Evolutionary conservation across 805 yeast genomes (phyloP), one percentile per base, ranked within the genome.

Genomic region (Lachancea mirantina): DNA sequence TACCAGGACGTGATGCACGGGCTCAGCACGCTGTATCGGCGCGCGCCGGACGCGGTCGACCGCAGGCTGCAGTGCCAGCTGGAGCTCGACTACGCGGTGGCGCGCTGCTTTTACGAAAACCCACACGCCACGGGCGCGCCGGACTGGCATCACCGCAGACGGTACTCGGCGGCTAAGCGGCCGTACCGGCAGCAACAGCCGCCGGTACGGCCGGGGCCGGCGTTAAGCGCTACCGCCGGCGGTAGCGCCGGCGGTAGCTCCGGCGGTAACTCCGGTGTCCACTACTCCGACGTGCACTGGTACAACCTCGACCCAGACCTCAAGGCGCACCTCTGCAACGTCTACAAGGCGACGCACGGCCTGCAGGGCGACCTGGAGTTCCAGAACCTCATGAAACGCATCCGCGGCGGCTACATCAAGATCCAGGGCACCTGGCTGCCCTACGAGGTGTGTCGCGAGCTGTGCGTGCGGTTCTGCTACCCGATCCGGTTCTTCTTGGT

Each of bases 361-460:
- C 41, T 42, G 8, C 18, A 45, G 10, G 34, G 36, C 16, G 27
- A 43, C 13, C 33, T 47, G 15, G 38, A 41, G n/a, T 38, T 52
- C 11, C 35, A 43, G 8, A 41, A 42, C 21, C 42, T 56, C 9
- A 50, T 63, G 20, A 74, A 74, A 46, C 70, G 95, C 31, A 84
- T 87, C 10, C 65, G 96, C 35, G 96, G 96, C 28, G 96, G 96
- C 2, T 84, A 76, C 48, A 68, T 87, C 43, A 85, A 85, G 63
- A 84, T 88, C 43, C 96, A 87, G 61, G 96, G 96, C 4, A 84
- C 95, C 6, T 88, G 96, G 96, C 60, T 85, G 23, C 89, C 95
- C 2, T 79, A 60, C 49, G 71, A 69, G 7, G 64, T 82, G 31
- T 85, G 94, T 15, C 68, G 67, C 39, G 60, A 71, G 19, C 62